Evolutionary conservation across 148 eudicot genomes (phyloP), one percentile per base, ranked within the genome.

Genomic region (Camellia granthamiana): DNA sequence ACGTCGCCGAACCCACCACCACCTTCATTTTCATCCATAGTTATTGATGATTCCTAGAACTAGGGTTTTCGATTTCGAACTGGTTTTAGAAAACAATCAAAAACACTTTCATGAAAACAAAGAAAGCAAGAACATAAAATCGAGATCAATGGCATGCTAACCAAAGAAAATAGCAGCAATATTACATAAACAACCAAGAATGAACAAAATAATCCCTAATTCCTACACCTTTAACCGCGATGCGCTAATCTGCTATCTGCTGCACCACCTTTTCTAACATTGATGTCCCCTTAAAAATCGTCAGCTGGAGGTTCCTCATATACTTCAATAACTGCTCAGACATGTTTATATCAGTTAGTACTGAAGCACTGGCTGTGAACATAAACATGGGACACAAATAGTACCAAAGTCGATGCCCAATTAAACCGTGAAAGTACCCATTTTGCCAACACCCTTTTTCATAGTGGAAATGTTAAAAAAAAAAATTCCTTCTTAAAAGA

Each of bases 21-120:
- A 49, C 88, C 89, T 63, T 86, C 92, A 78, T 83, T 84, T 74
- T 89, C 90, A 77, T 87, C 92, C 92, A 89, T 87, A 44, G n/a
- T 80, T 79, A 44, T 56, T 5, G 60, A 23, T 30, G 61, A 19
- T 30, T 30, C 61, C 71, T 74, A 46, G 13, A 15, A 43, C 55
- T 63, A 63, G 69, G 58, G 41, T 12, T 7, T n/a, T 46, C 13
- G 52, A 49, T 49, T 49, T 47, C 18, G 14, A 4, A 49, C 5
- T 49, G 52, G 6, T 49, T 49, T 49, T 5, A 49, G 51, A 47
- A 49, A 49, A 49, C 52, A 49, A 49, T 61, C 61, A 16, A 5
- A 41, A 61, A 15, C 6, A 46, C 43, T 44, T 61, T 21, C 41
- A 47, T 0, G 9, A 71, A 30, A 71, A 49, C 46, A 64, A 7